These are phyloP conservation scores for Karstenula rhodostoma DNA, from an alignment of 2,329 filamentous ascomycete genomes.

Conservation along the genomic window DNA sequence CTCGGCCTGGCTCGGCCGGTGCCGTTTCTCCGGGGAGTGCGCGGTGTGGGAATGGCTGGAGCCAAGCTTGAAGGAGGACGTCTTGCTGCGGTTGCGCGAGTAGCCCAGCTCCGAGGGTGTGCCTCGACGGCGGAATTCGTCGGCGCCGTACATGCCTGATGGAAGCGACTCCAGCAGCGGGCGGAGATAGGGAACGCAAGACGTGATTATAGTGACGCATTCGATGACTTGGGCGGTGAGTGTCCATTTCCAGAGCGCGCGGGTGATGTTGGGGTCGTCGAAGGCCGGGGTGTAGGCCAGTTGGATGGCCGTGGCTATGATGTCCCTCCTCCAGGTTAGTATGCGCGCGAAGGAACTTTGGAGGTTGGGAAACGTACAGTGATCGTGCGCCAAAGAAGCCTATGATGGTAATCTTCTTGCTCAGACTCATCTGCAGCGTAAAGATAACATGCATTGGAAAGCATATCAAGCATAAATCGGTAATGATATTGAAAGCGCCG, in stretches of 20 bases:
- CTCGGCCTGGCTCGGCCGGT: constrained; percentile 30
- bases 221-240: constrained; percentile 43
- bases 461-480: constrained; percentile 42
- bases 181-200: constrained; percentile 46
- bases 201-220: constrained; percentile 47
- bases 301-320: constrained; percentile 44
- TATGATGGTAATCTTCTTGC: constrained; percentile 46
- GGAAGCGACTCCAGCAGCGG: constrained; percentile 45
- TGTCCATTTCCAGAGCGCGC: constrained; percentile 46
- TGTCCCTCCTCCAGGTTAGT: constrained; percentile 33
- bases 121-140: constrained; percentile 42
- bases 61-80: constrained; percentile 41
- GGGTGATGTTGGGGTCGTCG: constrained; percentile 36
- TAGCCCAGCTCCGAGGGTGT: constrained; percentile 40
- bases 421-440: constrained; percentile 45
- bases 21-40: constrained; percentile 19
- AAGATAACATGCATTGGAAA: constrained; percentile 46
- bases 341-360: not conserved
- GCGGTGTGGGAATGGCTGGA: constrained; percentile 24
- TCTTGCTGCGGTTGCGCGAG: constrained; percentile 33
- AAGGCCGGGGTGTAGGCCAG: constrained; percentile 41
- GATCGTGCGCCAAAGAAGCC: constrained; percentile 43
- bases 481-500: constrained; percentile 43
- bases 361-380: constrained; percentile 27
- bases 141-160: constrained; percentile 44